A percentile compares a stretch with the other conserved stretches of the same genome.
Evolutionary conservation across 495 filamentous ascomycete species (phyloP).

Genomic region (Lasiosphaeria miniovina): DNA sequence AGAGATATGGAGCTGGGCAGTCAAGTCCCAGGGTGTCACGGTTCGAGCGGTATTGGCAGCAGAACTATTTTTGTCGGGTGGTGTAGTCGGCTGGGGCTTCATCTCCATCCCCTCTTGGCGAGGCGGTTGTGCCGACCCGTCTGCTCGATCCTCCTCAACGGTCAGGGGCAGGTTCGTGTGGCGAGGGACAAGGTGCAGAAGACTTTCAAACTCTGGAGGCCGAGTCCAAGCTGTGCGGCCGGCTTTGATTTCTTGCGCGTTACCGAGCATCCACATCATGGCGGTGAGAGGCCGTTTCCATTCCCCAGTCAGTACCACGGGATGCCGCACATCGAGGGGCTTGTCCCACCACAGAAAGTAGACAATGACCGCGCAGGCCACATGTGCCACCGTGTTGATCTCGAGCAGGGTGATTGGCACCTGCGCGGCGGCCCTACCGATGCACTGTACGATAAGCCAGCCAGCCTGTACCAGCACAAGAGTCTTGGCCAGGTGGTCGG

Average conservation of each 20-base stretch:
- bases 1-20: neutral
- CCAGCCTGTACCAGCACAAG: conserved; percentile 13
- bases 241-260: neutral
- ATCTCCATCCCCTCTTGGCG: neutral
- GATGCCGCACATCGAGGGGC: conserved; percentile 9
- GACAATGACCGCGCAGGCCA: conserved; percentile 32
- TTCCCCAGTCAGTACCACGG: neutral
- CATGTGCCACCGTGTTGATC: conserved; percentile 37
- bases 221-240: neutral
- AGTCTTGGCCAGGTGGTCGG: conserved; percentile 9
- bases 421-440: conserved; percentile 12
- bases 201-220: neutral
- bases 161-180: neutral
- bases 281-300: neutral
- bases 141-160: neutral
- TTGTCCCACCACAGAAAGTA: conserved; percentile 29
- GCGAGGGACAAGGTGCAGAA: neutral
- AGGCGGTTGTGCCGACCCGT: neutral
- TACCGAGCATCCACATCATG: neutral
- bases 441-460: conserved; percentile 35
- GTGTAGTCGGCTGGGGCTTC: neutral
- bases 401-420: conserved; percentile 35
- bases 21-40: neutral
- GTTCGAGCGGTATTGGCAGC: neutral
- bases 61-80: neutral